phyloP scores from a whole-genome alignment of 179 eudicot genomes.

The Beta corolliflora region DNA sequence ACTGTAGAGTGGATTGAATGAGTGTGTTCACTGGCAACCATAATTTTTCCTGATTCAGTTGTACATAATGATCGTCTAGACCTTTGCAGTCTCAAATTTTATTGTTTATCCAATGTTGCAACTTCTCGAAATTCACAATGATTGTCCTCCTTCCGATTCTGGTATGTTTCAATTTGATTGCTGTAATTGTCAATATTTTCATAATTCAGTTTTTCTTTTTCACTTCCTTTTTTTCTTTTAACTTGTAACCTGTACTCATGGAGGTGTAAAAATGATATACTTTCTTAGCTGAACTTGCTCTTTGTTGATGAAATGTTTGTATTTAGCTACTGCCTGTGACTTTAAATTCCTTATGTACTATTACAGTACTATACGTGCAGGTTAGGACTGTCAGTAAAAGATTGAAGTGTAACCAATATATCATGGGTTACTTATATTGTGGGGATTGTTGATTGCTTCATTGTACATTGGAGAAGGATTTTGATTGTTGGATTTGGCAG shows the following conservation, averaged over 20 bases:
- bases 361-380: constrained; percentile 7
- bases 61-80: neutral
- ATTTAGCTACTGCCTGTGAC: no score
- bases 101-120: neutral
- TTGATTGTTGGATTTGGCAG: constrained; percentile 23
- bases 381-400: constrained; percentile 12
- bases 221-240: no score
- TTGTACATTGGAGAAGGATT: constrained; percentile 26
- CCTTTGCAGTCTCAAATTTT: neutral
- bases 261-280: no score
- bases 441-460: constrained; percentile 29
- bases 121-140: neutral
- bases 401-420: constrained; percentile 21
- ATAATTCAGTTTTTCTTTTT: neutral
- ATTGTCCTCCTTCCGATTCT: neutral
- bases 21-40: neutral
- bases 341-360: no score
- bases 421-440: constrained; percentile 17
- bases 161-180: neutral
- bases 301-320: no score
- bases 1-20: no score
- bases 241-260: no score
- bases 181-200: neutral
- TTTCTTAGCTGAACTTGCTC: no score
- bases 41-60: neutral